Conservation (phyloP, 2,329 filamentous ascomycete species). For the Blastomyces silverae region DNA sequence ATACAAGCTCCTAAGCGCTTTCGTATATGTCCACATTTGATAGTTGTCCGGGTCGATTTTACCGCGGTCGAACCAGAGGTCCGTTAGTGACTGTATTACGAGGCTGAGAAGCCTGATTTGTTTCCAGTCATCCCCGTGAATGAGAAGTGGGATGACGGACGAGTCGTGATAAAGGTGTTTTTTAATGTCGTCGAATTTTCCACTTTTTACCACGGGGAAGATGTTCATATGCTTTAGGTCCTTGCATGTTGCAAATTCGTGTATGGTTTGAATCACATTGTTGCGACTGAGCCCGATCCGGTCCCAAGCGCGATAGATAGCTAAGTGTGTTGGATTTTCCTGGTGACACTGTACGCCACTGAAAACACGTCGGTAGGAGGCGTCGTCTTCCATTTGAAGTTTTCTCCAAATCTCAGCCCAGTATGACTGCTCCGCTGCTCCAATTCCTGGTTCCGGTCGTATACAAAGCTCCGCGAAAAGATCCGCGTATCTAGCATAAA, state of each 20-base stretch:
- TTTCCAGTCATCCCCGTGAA: slow-evolving; percentile 4
- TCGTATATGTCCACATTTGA: slow-evolving; percentile 6
- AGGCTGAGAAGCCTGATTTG: not conserved
- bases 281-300: not conserved
- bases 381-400: slow-evolving; percentile 2
- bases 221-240: not conserved
- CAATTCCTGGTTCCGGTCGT: not conserved
- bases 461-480: slow-evolving; percentile 8
- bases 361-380: not conserved
- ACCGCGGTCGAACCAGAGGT: slow-evolving; percentile 4
- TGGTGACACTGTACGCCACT: not conserved
- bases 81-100: not conserved
- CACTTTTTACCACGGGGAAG: not conserved
- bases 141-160: not conserved
- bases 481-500: slow-evolving; percentile 6
- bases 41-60: not conserved
- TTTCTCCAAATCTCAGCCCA: not conserved
- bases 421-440: not conserved
- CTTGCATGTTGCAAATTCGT: not conserved
- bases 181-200: slow-evolving; percentile 6
- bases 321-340: not conserved
- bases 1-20: slow-evolving; percentile 2
- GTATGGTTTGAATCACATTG: not conserved
- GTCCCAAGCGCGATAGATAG: not conserved
- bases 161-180: not conserved